Base-by-base conservation (phyloP, 2,329 filamentous ascomycete genomes). In the Pezicula rhizophila region DNA sequence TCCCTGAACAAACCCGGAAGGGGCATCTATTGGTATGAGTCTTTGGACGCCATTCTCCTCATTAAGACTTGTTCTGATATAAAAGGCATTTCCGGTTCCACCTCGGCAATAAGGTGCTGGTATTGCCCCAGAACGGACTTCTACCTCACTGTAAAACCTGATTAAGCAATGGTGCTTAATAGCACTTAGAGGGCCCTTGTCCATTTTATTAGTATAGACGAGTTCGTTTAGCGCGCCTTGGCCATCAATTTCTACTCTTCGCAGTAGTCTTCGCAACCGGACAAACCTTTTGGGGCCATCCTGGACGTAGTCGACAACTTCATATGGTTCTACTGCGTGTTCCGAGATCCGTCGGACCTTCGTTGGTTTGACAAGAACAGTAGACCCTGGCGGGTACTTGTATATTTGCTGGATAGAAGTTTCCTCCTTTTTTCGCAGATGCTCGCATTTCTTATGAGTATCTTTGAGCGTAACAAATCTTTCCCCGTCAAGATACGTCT, bases 1-100 rank as follows among this genome's bases (percentile, higher is more conserved):
- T 0, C 81, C 82, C 64, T 86, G 76, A 0, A 67, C 71, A 2
- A 85, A 54, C 4, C 58, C 60, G 5, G 47, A 33, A 0, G 69
- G 71, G 1, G 47, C 45, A 14, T 42, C 43, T 0, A 79, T 60
- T 0, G 73, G 69, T 28, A 49, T 45, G 0, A 70, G 54, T n/a
- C 57, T 66, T 2, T 28, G 5, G 11, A 53, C 31, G 3, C 58
- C 56, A 1, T 61, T 48, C 0, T 48, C 43, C 23, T 62, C 39
- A 1, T 65, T 42, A 23, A 71, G 60, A 31, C 62, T 55, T 42
- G 74, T 70, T 0, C 75, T 79, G 8, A 89, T 74, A 51, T 74
- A 87, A 60, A 85, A 92, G 14, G 76, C 75, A 52, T 86, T 80
- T 0, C 83, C 85, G 0, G 75, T 77, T 0, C 88, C 88, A 17